Percentiles rank a stretch among this genome's conserved stretches.
Conservation (phyloP, 495 filamentous ascomycete genomes). For the Delitschia confertaspora region DNA sequence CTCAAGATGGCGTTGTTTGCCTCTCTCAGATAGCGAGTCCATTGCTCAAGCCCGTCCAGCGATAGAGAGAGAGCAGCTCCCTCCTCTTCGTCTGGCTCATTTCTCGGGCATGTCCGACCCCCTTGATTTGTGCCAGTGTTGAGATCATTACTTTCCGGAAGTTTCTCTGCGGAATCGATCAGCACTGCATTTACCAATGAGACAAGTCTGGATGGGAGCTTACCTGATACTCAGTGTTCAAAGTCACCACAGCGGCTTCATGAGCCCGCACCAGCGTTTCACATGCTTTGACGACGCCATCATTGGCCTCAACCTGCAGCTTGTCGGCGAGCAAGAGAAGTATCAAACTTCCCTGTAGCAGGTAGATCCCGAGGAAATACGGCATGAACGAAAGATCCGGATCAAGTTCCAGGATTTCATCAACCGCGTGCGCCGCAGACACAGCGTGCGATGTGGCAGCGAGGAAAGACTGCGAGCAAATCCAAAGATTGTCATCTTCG, state of each 20-base stretch:
- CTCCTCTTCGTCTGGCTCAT: conserved; percentile 21
- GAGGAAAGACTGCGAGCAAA: conserved; percentile 45
- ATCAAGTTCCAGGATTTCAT: conserved; percentile 46
- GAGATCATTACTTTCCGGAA: conserved; percentile 26
- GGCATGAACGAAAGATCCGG: conserved; percentile 53
- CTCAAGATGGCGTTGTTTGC: too few species aligned
- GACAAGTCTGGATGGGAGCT: background rate
- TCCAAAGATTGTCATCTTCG: conserved; percentile 51
- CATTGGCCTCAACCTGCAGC: conserved; percentile 44
- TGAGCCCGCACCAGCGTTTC: conserved; percentile 52
- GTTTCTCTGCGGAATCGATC: conserved; percentile 11
- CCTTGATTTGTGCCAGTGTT: conserved; percentile 22
- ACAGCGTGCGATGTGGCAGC: conserved; percentile 47
- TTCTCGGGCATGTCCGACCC: conserved; percentile 11
- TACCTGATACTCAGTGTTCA: conserved; percentile 55
- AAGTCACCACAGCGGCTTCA: conserved; percentile 51
- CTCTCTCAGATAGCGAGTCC: conserved; percentile 1
- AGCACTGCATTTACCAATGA: background rate
- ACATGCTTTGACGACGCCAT: conserved; percentile 46
- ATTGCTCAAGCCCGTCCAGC: conserved; percentile 20
- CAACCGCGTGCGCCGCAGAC: conserved; percentile 45
- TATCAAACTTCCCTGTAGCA: conserved; percentile 51
- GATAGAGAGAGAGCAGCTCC: conserved; percentile 25
- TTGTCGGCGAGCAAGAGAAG: conserved; percentile 51
- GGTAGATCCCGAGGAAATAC: conserved; percentile 53